Evolutionary conservation across 2,329 filamentous ascomycete genomes (phyloP).

Genomic region (Penicillium sp.): DNA sequence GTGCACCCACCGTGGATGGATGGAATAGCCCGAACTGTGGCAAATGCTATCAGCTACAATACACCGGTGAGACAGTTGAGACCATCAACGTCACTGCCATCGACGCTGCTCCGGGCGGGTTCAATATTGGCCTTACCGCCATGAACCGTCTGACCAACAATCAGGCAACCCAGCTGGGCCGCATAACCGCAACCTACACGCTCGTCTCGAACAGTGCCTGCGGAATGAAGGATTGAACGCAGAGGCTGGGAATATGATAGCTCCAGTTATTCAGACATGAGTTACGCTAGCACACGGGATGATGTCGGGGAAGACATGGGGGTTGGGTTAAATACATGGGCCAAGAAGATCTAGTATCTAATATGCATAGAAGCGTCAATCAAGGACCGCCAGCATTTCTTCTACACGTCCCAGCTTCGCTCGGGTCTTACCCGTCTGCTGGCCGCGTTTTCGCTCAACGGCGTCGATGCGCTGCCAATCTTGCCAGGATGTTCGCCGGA

Average conservation of each 20-base stretch:
- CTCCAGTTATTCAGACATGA: too few relatives aligned
- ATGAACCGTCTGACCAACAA: slow-evolving; percentile 51
- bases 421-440: slow-evolving; percentile 68
- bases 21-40: slow-evolving; percentile 52
- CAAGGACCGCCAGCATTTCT: slow-evolving; percentile 55
- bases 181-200: slow-evolving; percentile 36
- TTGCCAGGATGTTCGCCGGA: slow-evolving; percentile 70
- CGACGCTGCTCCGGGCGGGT: slow-evolving; percentile 46
- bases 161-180: slow-evolving; percentile 45
- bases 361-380: slow-evolving; percentile 16
- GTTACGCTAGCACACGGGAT: neutral
- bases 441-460: slow-evolving; percentile 68
- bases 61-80: slow-evolving; percentile 37
- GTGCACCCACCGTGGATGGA: slow-evolving; percentile 47
- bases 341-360: slow-evolving; percentile 6
- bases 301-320: slow-evolving; percentile 1
- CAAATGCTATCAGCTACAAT: slow-evolving; percentile 53
- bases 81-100: slow-evolving; percentile 51
- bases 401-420: slow-evolving; percentile 61
- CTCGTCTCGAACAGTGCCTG: slow-evolving; percentile 19
- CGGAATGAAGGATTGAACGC: slow-evolving; percentile 6
- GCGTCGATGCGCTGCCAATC: slow-evolving; percentile 84
- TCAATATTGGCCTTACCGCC: slow-evolving; percentile 50
- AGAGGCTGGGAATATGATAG: slow-evolving; percentile 2
- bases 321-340: neutral